These are phyloP conservation scores for Clonostachys byssicola DNA, from an alignment of 2,329 filamentous ascomycete genomes.

Conservation along the genomic window DNA sequence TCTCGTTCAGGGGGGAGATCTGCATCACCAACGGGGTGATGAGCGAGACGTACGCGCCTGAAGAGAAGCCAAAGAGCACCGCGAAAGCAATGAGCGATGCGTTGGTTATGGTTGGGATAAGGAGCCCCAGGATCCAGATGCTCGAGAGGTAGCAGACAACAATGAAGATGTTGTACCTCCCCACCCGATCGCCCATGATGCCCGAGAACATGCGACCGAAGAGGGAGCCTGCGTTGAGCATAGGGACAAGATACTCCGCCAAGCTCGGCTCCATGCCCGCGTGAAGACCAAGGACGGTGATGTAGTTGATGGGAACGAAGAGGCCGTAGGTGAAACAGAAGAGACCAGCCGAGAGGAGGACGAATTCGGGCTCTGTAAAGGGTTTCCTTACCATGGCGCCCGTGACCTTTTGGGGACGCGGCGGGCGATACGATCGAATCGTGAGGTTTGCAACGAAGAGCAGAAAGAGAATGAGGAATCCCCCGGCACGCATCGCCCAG, in stretches of 20 bases:
- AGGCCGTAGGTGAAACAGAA: constrained; percentile 28
- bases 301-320: constrained; percentile 28
- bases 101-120: constrained; percentile 25
- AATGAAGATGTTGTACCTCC: constrained; percentile 35
- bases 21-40: constrained; percentile 35
- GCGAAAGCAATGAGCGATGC: constrained; percentile 28
- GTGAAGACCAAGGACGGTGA: constrained; percentile 22
- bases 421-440: constrained; percentile 10
- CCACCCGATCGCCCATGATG: constrained; percentile 24
- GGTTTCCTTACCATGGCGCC: constrained; percentile 15
- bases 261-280: constrained; percentile 18
- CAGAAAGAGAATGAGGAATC: constrained; percentile 27
- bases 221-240: constrained; percentile 30
- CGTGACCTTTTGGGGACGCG: background rate
- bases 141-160: constrained; percentile 36
- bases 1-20: constrained; percentile 45
- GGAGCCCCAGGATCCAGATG: constrained; percentile 32
- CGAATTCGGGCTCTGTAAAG: constrained; percentile 19
- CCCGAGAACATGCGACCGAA: constrained; percentile 28
- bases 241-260: constrained; percentile 26
- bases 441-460: constrained; percentile 25
- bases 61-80: constrained; percentile 34
- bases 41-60: constrained; percentile 33
- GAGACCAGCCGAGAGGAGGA: constrained; percentile 19
- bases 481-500: constrained; percentile 39